Evolutionary conservation across 192 early-diverging fungal species (phyloP).

Genomic region (Phycomyces nitens): DNA sequence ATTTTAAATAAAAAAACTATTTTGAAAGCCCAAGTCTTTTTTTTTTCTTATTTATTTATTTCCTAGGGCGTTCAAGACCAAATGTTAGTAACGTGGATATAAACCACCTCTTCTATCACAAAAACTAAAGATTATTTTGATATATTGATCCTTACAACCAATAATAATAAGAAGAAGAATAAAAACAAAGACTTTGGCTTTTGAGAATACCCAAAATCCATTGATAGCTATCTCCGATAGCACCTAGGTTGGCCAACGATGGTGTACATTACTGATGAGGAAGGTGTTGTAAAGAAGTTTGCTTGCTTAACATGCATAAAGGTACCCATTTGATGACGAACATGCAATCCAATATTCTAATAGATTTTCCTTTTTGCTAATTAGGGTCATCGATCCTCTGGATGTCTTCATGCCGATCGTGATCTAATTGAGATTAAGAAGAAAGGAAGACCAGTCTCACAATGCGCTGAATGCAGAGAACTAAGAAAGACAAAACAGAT

Average conservation of each 20-base stretch:
- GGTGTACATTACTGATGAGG: conserved; percentile 28
- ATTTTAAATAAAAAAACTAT: no score
- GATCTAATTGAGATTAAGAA: conserved; percentile 59
- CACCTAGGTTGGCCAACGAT: conserved; percentile 3
- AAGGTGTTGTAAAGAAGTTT: conserved; percentile 29
- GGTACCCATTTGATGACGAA: conserved; percentile 6
- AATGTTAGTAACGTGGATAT: no score
- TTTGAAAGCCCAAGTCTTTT: no score
- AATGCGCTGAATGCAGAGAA: conserved; percentile 62
- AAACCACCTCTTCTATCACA: no score
- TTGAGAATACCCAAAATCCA: not conserved
- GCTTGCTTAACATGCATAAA: conserved; percentile 37
- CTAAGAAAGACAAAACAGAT: conserved; percentile 62
- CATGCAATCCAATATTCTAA: no score
- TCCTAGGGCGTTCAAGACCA: no score
- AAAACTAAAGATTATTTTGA: no score
- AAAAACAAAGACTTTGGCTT: conserved; percentile 9
- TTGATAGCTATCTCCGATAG: not conserved
- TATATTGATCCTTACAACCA: no score
- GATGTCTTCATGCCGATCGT: conserved; percentile 43
- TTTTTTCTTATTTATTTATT: no score
- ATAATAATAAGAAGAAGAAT: not conserved
- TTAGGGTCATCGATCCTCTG: conserved; percentile 36
- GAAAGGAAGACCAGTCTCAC: conserved; percentile 68
- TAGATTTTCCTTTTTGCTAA: no score